These are phyloP conservation scores for Prunus armeniaca DNA, from an alignment of 306 rosid species.

Conservation along the genomic window DNA sequence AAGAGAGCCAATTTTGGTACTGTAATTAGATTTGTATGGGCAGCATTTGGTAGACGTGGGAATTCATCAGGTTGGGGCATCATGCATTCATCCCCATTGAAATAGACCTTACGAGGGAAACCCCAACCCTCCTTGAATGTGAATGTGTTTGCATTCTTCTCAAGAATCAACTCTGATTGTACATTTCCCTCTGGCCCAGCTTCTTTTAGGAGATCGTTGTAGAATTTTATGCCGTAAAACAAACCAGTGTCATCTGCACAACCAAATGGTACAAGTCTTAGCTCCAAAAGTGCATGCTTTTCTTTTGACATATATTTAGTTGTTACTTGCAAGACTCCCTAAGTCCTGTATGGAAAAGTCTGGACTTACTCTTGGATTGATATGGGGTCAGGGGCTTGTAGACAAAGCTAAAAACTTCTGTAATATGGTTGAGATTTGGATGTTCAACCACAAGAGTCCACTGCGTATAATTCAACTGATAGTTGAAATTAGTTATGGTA, in stretches of 20 bases:
- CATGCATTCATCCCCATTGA: constrained; percentile 23
- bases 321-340: too few relatives aligned
- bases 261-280: not conserved
- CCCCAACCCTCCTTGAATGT: constrained; percentile 27
- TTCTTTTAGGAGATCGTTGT: constrained; percentile 5
- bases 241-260: constrained; percentile 18
- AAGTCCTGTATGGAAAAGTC: not conserved
- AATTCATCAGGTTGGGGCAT: constrained; percentile 27
- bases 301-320: too few relatives aligned
- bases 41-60: constrained; percentile 24
- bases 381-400: constrained; percentile 84
- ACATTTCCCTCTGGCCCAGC: constrained; percentile 24
- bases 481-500: constrained; percentile 77
- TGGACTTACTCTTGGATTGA: constrained; percentile 69
- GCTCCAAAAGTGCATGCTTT: not conserved
- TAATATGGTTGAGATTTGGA: constrained; percentile 84
- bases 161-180: constrained; percentile 11
- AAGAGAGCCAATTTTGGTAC: not conserved
- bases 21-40: not conserved
- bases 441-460: constrained; percentile 88
- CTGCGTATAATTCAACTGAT: constrained; percentile 58
- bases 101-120: constrained; percentile 12
- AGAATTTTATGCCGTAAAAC: constrained; percentile 18
- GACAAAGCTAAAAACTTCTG: constrained; percentile 86
- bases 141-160: constrained; percentile 18